Evolutionary conservation across 1,284 basidiomycete species (phyloP), one percentile per base, ranked within the genome.

Genomic region (Hemileccinum hortonii): DNA sequence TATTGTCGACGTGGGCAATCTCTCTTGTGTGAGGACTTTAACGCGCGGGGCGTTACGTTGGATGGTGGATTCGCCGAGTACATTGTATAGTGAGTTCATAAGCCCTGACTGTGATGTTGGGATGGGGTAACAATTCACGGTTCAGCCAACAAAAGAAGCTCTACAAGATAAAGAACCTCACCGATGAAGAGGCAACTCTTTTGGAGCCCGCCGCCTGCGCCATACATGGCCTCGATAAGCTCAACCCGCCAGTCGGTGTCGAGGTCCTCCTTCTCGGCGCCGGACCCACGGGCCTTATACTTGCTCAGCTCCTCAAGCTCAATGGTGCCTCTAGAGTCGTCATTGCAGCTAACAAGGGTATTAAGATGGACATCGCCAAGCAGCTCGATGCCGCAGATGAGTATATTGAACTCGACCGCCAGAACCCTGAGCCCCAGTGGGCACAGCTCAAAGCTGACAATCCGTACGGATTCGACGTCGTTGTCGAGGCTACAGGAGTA

Each of bases 11-110:
- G 88, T 47, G 90, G 90, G 7, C 70, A 85, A 72, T 75, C 80
- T 52, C 69, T 89, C 61, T 66, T 89, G 64, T 94, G 91, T 70
- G 87, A 92, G 71, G 81, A 89, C 72, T 92, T 92, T 69, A 75
- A 82, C 48, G 82, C 86, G 30, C 76, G 85, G 15, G 92, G 92
- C 46, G 87, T 92, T 44, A 88, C 83, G 44, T 68, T 79, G 56
- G 81, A 85, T 53, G 92, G 92, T 53, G 92, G 90, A n/a, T 94
- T 94, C 64, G 87, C 90, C 38, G 90, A 91, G 68, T 93, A 92
- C 71, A 81, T 91, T 62, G 80, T 78, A 52, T 88, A 86, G 89
- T 91, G 61, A 68, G 82, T 73, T 40, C 46, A 46, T 29, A 29
- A 29, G 37, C 39, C 5, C 14, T 33, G 33, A 22, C 47, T 10